These are phyloP conservation scores for Mesotaenium endlicherianum DNA, from an alignment of 139 green algal species.

Conservation along the genomic window DNA sequence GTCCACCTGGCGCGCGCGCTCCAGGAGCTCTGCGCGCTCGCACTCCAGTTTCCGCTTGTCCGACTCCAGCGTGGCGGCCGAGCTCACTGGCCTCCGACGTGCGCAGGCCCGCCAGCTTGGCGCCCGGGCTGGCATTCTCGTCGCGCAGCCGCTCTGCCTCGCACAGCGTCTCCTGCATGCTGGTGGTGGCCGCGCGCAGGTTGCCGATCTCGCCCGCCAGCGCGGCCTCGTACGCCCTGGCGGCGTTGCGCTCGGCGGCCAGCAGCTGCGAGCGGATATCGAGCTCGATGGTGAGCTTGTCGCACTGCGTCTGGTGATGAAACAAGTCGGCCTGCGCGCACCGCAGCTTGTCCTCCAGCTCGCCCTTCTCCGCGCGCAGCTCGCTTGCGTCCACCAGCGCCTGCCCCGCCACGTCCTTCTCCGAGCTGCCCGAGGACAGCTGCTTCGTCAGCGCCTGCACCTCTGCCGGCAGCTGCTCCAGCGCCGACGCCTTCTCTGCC, in stretches of 20 bases:
- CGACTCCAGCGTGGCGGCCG: background rate
- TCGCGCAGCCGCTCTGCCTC: background rate
- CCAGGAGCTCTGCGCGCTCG: background rate
- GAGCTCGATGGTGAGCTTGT: background rate
- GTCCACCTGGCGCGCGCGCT: background rate
- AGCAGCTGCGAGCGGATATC: background rate
- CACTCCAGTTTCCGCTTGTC: slow-evolving; percentile 21
- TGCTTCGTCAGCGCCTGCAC: slow-evolving; percentile 12
- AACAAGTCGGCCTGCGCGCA: background rate
- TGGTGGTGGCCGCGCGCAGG: background rate
- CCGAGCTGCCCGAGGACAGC: background rate
- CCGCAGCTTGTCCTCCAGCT: slow-evolving; percentile 17
- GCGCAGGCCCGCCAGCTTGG: background rate
- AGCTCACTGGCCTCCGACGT: background rate
- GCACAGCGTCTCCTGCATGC: background rate
- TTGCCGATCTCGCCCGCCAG: background rate
- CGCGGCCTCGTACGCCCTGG: background rate
- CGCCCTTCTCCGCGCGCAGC: slow-evolving; percentile 4
- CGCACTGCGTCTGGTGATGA: background rate
- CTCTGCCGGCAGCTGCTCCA: background rate
- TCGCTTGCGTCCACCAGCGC: slow-evolving; percentile 12
- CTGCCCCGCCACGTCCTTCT: background rate
- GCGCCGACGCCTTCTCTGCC: background rate
- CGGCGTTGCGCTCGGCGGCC: background rate
- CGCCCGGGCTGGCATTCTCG: background rate